Evolutionary conservation across 2,329 filamentous ascomycete genomes (phyloP), one percentile per base, ranked within the genome.

Genomic region (Cyclaneusma minus): DNA sequence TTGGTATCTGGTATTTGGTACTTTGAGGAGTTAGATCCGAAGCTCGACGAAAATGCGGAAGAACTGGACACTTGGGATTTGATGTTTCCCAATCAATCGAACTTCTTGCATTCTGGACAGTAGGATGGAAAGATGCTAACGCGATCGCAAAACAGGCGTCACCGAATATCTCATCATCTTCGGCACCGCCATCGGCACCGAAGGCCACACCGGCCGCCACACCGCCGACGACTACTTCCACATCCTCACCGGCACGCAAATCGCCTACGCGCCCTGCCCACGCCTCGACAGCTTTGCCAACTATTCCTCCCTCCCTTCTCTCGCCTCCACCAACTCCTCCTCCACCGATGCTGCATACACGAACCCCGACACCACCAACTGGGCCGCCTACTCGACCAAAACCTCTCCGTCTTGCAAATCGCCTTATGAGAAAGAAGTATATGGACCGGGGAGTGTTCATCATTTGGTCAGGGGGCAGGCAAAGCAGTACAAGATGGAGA

Each of bases 171-270:
- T 91, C 39, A 89, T 91, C 50, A 73, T 91, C 55, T 91, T 89
- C 50, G 82, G 81, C 49, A 81, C 79, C 2, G 65, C 80, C 7
- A 55, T 85, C 39, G 83, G 83, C 41, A 92, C 84, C 8, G 83
- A 91, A 54, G 84, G 84, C 34, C 83, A 92, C 62, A 70, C 71
- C 2, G 84, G 84, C 36, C 78, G 83, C 26, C 84, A 92, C 63
- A 87, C 82, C 8, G 83, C 83, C 10, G 80, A 92, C 55, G 84
- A 93, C 61, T 93, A 89, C 63, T 93, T 93, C 64, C 70, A 85
- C 62, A 92, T 93, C 60, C 63, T 93, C 16, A 60, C 61, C 17
- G 84, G 84, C 41, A 70, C 73, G 41, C 74, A 92, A 55, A 62
- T 69, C 42, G 78, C 82, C 37, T 85, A 83, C 59, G 62, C 68